These are phyloP conservation scores for Lipomyces orientalis DNA, from an alignment of 805 yeast genomes.

Conservation along the genomic window DNA sequence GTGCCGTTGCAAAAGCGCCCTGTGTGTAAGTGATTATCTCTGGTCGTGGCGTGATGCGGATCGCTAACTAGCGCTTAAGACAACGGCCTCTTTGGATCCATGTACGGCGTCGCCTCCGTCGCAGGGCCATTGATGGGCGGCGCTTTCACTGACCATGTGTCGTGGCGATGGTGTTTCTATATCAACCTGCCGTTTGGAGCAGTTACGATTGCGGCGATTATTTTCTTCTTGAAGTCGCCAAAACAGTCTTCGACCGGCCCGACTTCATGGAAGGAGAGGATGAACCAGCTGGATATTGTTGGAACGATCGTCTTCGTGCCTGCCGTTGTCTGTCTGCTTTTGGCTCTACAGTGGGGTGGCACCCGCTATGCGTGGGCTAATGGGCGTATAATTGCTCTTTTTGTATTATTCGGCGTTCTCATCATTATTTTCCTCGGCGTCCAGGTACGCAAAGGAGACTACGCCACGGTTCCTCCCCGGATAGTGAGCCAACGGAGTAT, in stretches of 20 bases:
- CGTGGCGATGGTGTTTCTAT: constrained; percentile 62
- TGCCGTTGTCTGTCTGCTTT: constrained; percentile 54
- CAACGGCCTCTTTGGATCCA: constrained; percentile 39
- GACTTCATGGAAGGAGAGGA: constrained; percentile 48
- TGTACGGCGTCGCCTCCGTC: constrained; percentile 49
- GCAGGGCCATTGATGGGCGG: constrained; percentile 65
- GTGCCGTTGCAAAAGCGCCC: constrained; percentile 50
- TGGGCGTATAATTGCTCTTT: constrained; percentile 18
- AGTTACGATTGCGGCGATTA: constrained; percentile 41
- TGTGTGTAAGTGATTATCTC: constrained; percentile 28
- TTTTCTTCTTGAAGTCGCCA: constrained; percentile 38
- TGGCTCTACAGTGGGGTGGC: constrained; percentile 27
- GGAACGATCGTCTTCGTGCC: constrained; percentile 58
- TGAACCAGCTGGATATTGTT: constrained; percentile 56
- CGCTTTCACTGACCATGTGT: constrained; percentile 51
- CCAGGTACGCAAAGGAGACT: constrained; percentile 55
- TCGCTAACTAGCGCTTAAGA: constrained; percentile 1
- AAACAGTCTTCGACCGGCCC: constrained; percentile 45
- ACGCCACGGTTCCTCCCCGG: constrained; percentile 61
- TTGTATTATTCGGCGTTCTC: constrained; percentile 49
- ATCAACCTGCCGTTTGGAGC: constrained; percentile 50
- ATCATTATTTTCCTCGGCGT: constrained; percentile 53
- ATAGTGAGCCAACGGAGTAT: constrained; percentile 49
- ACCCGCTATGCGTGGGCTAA: constrained; percentile 13
- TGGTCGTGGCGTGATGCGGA: neutral